Base-by-base conservation (phyloP, 73 alveolate species). In the Tetrahymena malaccensis region DNA sequence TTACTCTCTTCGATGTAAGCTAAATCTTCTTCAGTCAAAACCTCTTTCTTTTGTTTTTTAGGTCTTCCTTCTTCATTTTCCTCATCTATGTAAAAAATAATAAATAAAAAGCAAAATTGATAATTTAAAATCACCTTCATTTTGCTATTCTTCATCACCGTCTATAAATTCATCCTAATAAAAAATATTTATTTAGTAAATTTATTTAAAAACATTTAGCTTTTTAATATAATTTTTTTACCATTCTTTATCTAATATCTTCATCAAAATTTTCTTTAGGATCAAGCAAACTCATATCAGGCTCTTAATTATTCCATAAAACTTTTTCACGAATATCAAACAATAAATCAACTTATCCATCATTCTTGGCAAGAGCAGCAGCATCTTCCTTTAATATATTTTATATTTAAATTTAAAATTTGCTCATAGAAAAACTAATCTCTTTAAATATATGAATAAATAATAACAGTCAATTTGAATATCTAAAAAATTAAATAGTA, bases 171-270 rank as follows among this genome's bases (percentile, higher is more conserved):
- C 89, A n/a, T 70, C 89, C 89, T 70, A 34, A 38, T 44, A 15
- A 89, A 93, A 33, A 85, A 33, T 17, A 34, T 7, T 40, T 40
- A 0, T 37, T 37, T 37, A 7, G 3, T 4, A 37, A 7, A 4
- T 37, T 37, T 37, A 37, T 37, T 44, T 4, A 44, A 44, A 2
- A 44, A 7, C 58, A 40, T 40, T 4, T 40, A 40, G 0, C 9
- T 40, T 40, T 40, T 40, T 40, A 40, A 4, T 40, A 40, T 4
- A 6, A 85, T 43, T 40, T 85, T 34, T 95, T 93, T 55, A 85
- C 97, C 97, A 95, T 95, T 89, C 97, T 55, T 58, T 95, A 43
- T 35, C 85, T 94, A 37, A 95, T 84, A 70, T 95, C 97, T 44
- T 95, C 97, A 19, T 95, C 70, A 83, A 89, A 95, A 43, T 95